Evolutionary conservation across 2,329 filamentous ascomycete species (phyloP).

Genomic region (Coniochaeta sp.): DNA sequence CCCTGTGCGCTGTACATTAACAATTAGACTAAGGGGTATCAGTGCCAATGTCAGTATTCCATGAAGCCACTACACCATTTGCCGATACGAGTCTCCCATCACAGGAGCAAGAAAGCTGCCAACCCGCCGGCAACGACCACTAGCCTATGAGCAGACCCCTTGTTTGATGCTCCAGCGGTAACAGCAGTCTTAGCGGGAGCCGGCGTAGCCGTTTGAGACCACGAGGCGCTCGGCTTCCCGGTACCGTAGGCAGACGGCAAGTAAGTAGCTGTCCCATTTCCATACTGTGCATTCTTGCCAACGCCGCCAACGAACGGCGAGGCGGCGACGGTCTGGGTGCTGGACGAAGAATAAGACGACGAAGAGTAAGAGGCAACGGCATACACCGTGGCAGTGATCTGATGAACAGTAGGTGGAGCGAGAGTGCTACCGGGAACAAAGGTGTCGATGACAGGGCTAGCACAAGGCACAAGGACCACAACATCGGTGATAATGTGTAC

Average conservation of each 20-base stretch:
- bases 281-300: neutral
- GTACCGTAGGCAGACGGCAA: neutral
- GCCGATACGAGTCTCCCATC: neutral
- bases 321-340: neutral
- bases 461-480: slow-evolving; percentile 13
- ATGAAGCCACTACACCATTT: too few relatives aligned
- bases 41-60: too few relatives aligned
- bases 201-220: neutral
- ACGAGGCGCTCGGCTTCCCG: slow-evolving; percentile 2
- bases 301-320: neutral
- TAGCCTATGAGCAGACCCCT: neutral
- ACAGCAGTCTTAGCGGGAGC: neutral
- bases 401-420: neutral
- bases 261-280: slow-evolving; percentile 1
- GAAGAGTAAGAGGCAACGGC: neutral
- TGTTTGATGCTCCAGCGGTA: neutral
- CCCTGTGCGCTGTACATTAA: neutral
- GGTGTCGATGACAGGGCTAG: slow-evolving; percentile 15
- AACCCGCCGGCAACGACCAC: neutral
- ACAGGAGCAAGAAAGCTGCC: neutral
- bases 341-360: neutral
- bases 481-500: slow-evolving; percentile 12
- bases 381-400: slow-evolving; percentile 4
- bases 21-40: too few relatives aligned
- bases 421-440: slow-evolving; percentile 55